Evolutionary conservation across 495 filamentous ascomycete species (phyloP).

Genomic region (Podospora pseudopauciseta): DNA sequence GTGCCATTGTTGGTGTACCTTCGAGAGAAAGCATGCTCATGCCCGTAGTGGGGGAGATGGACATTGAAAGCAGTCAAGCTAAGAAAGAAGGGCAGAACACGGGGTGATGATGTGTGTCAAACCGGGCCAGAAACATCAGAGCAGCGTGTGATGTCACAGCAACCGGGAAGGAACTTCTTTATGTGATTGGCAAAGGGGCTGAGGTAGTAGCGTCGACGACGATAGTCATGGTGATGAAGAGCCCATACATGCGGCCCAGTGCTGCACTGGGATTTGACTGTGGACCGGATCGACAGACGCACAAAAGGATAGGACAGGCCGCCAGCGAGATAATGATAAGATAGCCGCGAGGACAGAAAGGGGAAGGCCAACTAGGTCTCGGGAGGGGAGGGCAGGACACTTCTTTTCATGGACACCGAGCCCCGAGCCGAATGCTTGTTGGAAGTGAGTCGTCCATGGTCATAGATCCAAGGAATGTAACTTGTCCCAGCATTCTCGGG

Average conservation of each 20-base stretch:
- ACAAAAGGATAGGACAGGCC: neutral
- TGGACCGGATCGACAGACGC: neutral
- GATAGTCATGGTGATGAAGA: neutral
- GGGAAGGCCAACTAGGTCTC: neutral
- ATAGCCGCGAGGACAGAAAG: neutral
- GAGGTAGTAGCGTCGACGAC: neutral
- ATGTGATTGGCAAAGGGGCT: neutral
- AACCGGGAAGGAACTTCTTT: neutral
- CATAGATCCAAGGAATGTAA: neutral
- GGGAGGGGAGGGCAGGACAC: neutral
- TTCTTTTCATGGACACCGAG: neutral
- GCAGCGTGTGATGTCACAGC: neutral
- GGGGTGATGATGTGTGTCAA: neutral
- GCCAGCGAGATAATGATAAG: neutral
- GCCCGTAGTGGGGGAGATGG: constrained; percentile 35
- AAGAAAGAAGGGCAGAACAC: constrained; percentile 10
- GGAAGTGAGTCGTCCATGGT: neutral
- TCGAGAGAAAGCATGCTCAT: constrained; percentile 43
- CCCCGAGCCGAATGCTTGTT: neutral
- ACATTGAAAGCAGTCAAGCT: constrained; percentile 22
- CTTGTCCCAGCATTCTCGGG: neutral
- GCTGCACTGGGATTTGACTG: neutral
- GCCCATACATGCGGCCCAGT: neutral
- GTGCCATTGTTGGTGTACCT: constrained; percentile 29
- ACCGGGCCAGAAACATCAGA: neutral